Percentiles rank a stretch among this genome's conserved stretches.
Conservation (phyloP, 768 basidiomycete genomes). For the Collybia mongolica region DNA sequence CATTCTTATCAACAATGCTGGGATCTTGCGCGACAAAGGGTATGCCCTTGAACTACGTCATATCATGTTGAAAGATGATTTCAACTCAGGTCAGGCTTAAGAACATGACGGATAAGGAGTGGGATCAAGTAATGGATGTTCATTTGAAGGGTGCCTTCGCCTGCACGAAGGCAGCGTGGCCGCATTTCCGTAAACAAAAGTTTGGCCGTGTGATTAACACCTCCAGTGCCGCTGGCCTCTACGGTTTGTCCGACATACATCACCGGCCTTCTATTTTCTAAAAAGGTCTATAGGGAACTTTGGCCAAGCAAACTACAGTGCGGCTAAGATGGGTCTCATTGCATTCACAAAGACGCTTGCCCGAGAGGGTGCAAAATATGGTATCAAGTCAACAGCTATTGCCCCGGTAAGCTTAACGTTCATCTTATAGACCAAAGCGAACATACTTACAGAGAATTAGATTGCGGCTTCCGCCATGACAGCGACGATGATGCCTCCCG, state of each 20-base stretch:
- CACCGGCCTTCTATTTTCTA: background rate
- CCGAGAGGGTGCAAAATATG: constrained; percentile 88
- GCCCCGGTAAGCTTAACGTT: constrained; percentile 64
- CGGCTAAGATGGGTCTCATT: constrained; percentile 95
- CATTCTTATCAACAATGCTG: constrained; percentile 96
- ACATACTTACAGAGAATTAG: constrained; percentile 30
- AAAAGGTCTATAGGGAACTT: constrained; percentile 66
- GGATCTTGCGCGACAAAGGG: constrained; percentile 83
- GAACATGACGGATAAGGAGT: constrained; percentile 96
- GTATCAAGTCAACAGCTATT: constrained; percentile 83
- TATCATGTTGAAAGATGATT: background rate
- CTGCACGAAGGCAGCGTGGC: constrained; percentile 95
- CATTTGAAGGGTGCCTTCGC: constrained; percentile 94
- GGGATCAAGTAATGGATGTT: constrained; percentile 85
- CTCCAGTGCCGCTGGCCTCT: constrained; percentile 91
- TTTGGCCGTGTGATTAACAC: constrained; percentile 95
- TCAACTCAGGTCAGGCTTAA: constrained; percentile 63
- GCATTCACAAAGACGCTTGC: constrained; percentile 93
- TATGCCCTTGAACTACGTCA: constrained; percentile 23
- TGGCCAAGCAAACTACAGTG: constrained; percentile 97
- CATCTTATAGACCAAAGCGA: background rate
- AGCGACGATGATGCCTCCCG: constrained; percentile 91
- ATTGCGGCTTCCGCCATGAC: constrained; percentile 98
- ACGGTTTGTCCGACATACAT: constrained; percentile 48
- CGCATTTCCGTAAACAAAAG: constrained; percentile 90